Conservation (phyloP, 768 basidiomycete species). For the Coprinopsis cinerea region DNA sequence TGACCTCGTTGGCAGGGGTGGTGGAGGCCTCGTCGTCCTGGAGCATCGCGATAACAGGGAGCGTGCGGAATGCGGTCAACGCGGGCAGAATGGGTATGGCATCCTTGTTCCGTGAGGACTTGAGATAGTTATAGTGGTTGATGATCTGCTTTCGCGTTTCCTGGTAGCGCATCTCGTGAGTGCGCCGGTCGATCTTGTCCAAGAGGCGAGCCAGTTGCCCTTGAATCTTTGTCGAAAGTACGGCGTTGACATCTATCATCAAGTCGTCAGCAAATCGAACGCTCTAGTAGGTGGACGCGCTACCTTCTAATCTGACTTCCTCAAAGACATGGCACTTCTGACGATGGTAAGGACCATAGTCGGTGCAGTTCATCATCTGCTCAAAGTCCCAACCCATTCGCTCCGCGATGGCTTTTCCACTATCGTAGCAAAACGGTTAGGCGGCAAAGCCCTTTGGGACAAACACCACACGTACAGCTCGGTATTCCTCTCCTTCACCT, state of each 20-base stretch:
- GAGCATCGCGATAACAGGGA: conserved; percentile 39
- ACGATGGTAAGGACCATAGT: conserved; percentile 34
- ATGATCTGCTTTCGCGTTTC: conserved; percentile 31
- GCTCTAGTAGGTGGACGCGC: no score
- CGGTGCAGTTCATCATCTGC: conserved; percentile 34
- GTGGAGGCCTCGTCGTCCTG: conserved; percentile 23
- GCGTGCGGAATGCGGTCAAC: conserved; percentile 39
- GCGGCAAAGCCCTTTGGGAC: not conserved
- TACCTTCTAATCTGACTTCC: conserved; percentile 31
- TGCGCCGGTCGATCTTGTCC: conserved; percentile 19
- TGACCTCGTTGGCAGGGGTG: not conserved
- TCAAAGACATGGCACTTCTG: conserved; percentile 36
- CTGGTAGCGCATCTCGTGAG: conserved; percentile 17
- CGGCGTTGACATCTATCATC: conserved; percentile 23
- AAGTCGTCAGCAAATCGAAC: no score
- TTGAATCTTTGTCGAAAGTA: conserved; percentile 20
- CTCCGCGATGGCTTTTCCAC: conserved; percentile 28
- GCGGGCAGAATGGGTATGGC: conserved; percentile 33
- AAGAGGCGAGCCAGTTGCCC: conserved; percentile 18
- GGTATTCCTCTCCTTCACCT: conserved; percentile 13
- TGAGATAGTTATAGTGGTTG: conserved; percentile 40
- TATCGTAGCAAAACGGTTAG: conserved; percentile 16
- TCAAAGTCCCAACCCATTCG: conserved; percentile 36
- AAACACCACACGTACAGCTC: conserved; percentile 14
- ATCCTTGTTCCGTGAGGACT: conserved; percentile 27